Evolutionary conservation across 1,284 basidiomycete species (phyloP).

Genomic region (Rhodotorula sp.): DNA sequence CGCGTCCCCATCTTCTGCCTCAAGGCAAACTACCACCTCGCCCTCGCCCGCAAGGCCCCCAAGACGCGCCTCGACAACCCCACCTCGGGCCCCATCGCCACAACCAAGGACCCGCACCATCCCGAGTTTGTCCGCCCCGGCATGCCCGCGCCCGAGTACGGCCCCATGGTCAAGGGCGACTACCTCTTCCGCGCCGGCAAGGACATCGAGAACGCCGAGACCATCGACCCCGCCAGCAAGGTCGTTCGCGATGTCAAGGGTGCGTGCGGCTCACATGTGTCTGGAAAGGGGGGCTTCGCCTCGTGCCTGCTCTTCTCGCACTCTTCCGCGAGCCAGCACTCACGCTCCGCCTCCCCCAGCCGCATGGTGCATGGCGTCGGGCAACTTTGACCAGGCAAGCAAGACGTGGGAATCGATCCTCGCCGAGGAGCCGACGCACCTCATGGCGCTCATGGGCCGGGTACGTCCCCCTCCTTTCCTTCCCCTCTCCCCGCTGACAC

Average conservation of each 20-base stretch:
- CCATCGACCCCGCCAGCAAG: conserved; percentile 36
- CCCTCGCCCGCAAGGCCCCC: conserved; percentile 74
- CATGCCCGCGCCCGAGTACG: not conserved
- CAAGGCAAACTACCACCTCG: conserved; percentile 78
- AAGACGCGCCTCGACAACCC: conserved; percentile 72
- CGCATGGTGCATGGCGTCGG: conserved; percentile 26
- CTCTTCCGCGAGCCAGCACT: too few species aligned
- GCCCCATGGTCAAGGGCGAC: conserved; percentile 61
- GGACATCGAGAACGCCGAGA: conserved; percentile 41
- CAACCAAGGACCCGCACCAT: conserved; percentile 31
- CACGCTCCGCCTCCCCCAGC: too few species aligned
- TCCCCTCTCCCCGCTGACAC: not conserved
- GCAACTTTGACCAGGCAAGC: conserved; percentile 64
- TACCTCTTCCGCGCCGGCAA: conserved; percentile 60
- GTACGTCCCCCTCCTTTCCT: conserved; percentile 51
- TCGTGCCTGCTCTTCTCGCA: too few species aligned
- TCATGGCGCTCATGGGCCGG: conserved; percentile 77
- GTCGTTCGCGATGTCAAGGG: conserved; percentile 17
- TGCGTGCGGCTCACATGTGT: not conserved
- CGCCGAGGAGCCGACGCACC: conserved; percentile 72
- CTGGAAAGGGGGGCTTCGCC: too few species aligned
- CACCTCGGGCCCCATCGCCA: conserved; percentile 51
- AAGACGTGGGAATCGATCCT: conserved; percentile 81
- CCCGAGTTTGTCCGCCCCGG: conserved; percentile 23
- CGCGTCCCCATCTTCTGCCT: conserved; percentile 68